Conservation (phyloP, 495 filamentous ascomycete genomes). For the Daldinia caldariorum region DNA sequence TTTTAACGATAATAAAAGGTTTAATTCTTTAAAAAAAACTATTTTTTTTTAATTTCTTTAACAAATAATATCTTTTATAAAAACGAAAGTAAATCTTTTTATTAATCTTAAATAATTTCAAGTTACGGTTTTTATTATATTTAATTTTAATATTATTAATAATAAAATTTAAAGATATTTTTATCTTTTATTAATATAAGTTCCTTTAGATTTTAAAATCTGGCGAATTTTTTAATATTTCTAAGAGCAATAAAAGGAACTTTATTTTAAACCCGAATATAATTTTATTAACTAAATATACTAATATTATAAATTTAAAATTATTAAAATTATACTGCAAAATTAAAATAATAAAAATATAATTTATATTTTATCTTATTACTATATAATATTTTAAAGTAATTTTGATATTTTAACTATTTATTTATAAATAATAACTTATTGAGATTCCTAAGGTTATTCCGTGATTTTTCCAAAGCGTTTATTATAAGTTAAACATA, state of each 20-base stretch:
- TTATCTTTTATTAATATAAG: no score
- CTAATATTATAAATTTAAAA: background rate
- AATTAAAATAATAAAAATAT: background rate
- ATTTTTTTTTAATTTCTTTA: no score
- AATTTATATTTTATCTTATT: background rate
- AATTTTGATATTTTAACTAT: no score
- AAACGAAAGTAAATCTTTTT: background rate
- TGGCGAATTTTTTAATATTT: background rate
- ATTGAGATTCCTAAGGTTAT: no score
- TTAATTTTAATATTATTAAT: background rate
- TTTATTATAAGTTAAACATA: no score
- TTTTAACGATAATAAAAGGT: no score
- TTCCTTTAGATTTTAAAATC: background rate
- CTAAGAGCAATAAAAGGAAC: background rate
- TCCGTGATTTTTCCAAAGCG: no score
- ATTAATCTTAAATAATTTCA: background rate
- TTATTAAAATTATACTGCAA: background rate
- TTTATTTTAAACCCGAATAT: background rate
- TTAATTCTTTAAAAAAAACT: no score
- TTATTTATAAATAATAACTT: no score
- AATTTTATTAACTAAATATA: background rate
- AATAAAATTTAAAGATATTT: background rate
- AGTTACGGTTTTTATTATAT: background rate
- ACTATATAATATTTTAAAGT: no score
- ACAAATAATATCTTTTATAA: background rate